These are phyloP conservation scores for Eucalyptus camaldulensis DNA, from an alignment of 345 rosid genomes.

Conservation along the genomic window DNA sequence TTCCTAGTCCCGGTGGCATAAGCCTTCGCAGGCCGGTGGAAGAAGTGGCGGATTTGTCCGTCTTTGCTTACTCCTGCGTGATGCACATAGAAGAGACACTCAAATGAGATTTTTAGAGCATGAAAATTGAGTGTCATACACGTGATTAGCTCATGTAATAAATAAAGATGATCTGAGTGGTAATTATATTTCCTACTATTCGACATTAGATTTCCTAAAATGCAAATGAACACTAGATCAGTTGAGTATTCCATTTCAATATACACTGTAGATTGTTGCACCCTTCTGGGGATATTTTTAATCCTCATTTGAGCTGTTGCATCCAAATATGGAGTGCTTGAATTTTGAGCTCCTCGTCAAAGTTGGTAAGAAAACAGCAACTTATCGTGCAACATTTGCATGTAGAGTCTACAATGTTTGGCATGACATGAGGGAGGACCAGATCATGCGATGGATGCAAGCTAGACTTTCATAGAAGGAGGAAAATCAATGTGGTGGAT, in stretches of 20 bases:
- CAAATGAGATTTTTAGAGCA: background rate
- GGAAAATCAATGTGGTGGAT: background rate
- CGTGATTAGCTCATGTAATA: too few relatives aligned
- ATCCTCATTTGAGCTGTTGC: background rate
- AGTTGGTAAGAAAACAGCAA: background rate
- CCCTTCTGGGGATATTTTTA: background rate
- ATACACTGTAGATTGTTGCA: background rate
- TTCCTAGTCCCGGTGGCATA: conserved; percentile 90
- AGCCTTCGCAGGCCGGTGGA: conserved; percentile 88
- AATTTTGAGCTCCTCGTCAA: background rate
- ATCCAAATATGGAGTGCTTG: background rate
- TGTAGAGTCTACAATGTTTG: background rate
- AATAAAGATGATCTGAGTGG: background rate
- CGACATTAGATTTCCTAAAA: background rate
- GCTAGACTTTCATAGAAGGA: background rate
- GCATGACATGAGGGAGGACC: background rate
- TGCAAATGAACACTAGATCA: background rate
- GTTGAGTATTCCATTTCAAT: background rate
- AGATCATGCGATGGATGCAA: background rate
- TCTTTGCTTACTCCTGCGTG: conserved; percentile 68
- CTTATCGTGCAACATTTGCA: background rate
- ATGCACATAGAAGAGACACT: background rate
- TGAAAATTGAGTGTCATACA: background rate
- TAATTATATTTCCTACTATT: background rate
- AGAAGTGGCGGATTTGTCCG: conserved; percentile 85